Percentiles rank a stretch among this genome's conserved stretches.
Conservation (phyloP, 352 stramenopile species). For the Phytophthora aleatoria region DNA sequence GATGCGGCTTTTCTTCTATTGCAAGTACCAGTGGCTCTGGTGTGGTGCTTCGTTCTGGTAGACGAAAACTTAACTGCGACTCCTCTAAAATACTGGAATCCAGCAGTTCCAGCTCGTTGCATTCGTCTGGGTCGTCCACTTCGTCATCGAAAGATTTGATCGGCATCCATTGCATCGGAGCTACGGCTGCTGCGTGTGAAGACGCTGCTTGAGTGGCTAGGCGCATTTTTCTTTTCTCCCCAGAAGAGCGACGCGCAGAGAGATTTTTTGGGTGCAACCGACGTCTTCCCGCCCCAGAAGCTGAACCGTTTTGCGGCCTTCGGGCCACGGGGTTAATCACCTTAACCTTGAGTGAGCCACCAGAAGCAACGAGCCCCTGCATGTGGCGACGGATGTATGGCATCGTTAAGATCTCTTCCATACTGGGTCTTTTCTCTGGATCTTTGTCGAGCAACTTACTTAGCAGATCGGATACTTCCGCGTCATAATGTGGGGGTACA, state of each 20-base stretch:
- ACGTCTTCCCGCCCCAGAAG: constrained; percentile 34
- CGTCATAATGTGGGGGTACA: constrained; percentile 63
- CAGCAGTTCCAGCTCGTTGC: constrained; percentile 54
- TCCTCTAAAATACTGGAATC: constrained; percentile 54
- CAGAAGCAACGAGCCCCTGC: constrained; percentile 64
- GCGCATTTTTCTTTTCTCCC: constrained; percentile 36
- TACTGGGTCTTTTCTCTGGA: constrained; percentile 62
- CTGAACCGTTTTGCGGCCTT: constrained; percentile 39
- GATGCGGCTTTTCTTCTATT: constrained; percentile 33
- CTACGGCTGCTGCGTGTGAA: constrained; percentile 16
- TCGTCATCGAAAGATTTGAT: constrained; percentile 38
- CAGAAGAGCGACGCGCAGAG: constrained; percentile 40
- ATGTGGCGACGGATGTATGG: constrained; percentile 81
- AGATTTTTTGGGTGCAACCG: constrained; percentile 52
- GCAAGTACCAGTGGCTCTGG: constrained; percentile 48
- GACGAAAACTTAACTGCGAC: constrained; percentile 51
- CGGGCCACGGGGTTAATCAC: constrained; percentile 37
- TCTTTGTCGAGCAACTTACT: constrained; percentile 66
- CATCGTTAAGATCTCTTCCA: constrained; percentile 78
- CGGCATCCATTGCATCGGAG: constrained; percentile 52
- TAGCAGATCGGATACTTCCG: constrained; percentile 59
- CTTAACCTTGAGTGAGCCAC: constrained; percentile 55
- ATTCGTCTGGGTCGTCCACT: constrained; percentile 40
- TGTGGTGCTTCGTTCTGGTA: constrained; percentile 63
- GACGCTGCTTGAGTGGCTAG: constrained; percentile 5